A percentile compares a stretch with the other conserved stretches of the same genome.
These are phyloP conservation scores for Fraxinus nigra DNA, from an alignment of 305 asterid genomes.

Conservation along the genomic window DNA sequence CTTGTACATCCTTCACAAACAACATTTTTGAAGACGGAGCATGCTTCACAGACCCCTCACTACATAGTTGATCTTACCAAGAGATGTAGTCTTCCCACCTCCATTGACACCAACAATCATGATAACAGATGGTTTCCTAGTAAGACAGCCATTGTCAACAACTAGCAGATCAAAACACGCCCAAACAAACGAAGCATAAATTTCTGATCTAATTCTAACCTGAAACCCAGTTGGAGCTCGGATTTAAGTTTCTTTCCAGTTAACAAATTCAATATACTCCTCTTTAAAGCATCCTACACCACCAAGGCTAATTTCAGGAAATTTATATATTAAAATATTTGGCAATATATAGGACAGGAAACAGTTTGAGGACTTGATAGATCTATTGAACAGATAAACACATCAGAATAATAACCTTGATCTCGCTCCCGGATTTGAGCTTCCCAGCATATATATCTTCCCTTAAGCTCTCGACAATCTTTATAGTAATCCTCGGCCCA, in stretches of 20 bases:
- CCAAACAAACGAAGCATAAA: not conserved
- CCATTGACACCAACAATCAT: conserved; percentile 97
- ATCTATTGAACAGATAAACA: conserved; percentile 1
- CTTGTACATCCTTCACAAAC: not conserved
- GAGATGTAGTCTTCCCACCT: conserved; percentile 97
- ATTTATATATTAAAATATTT: not conserved
- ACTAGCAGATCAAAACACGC: conserved; percentile 7
- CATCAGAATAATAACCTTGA: conserved; percentile 51
- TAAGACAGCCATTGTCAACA: conserved; percentile 21
- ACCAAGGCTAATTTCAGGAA: conserved; percentile 21
- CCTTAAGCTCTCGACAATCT: conserved; percentile 87
- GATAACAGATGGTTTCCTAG: conserved; percentile 92
- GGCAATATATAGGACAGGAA: not conserved
- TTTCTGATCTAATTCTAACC: conserved; percentile 40
- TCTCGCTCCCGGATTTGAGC: conserved; percentile 88
- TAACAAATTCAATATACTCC: conserved; percentile 66
- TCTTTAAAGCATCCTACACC: conserved; percentile 75
- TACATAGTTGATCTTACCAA: conserved; percentile 52
- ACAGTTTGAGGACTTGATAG: not conserved
- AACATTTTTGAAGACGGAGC: not conserved
- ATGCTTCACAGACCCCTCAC: not conserved
- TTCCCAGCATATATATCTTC: conserved; percentile 88
- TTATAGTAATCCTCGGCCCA: conserved; percentile 83
- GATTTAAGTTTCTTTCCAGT: conserved; percentile 77
- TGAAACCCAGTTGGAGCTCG: conserved; percentile 81